phyloP scores from a whole-genome alignment of 2,329 filamentous ascomycete species.

The Coleophoma cylindrospora region DNA sequence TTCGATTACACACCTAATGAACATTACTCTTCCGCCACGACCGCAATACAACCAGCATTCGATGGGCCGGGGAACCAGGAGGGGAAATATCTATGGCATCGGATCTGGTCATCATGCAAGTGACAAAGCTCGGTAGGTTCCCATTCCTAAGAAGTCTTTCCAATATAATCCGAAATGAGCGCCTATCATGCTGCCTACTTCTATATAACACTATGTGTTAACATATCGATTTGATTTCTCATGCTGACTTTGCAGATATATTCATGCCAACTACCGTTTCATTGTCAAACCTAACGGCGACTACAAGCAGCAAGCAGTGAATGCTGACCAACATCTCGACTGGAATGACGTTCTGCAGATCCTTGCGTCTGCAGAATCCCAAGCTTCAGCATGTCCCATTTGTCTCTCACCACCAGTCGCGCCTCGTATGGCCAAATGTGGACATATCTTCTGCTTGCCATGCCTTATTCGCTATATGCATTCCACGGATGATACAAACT shows the following conservation, averaged over 20 bases:
- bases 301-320: slow-evolving; percentile 74
- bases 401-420: slow-evolving; percentile 90
- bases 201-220: too few relatives aligned
- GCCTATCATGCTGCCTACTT: too few relatives aligned
- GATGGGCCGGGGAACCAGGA: slow-evolving; percentile 43
- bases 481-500: slow-evolving; percentile 62
- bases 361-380: slow-evolving; percentile 83
- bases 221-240: too few relatives aligned
- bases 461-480: slow-evolving; percentile 97
- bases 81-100: slow-evolving; percentile 75
- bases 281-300: slow-evolving; percentile 79
- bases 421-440: slow-evolving; percentile 93
- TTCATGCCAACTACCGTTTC: slow-evolving; percentile 97
- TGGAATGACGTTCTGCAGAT: slow-evolving; percentile 91
- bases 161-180: too few relatives aligned
- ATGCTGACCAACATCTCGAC: slow-evolving; percentile 85
- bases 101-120: slow-evolving; percentile 85
- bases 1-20: slow-evolving; percentile 94
- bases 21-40: slow-evolving; percentile 76
- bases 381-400: slow-evolving; percentile 86
- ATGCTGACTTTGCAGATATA: slow-evolving; percentile 49
- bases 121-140: slow-evolving; percentile 76
- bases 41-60: slow-evolving; percentile 52
- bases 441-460: slow-evolving; percentile 93
- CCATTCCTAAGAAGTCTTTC: not conserved